Conservation (phyloP, 495 filamentous ascomycete species). For the Aspergillus sparsus region DNA sequence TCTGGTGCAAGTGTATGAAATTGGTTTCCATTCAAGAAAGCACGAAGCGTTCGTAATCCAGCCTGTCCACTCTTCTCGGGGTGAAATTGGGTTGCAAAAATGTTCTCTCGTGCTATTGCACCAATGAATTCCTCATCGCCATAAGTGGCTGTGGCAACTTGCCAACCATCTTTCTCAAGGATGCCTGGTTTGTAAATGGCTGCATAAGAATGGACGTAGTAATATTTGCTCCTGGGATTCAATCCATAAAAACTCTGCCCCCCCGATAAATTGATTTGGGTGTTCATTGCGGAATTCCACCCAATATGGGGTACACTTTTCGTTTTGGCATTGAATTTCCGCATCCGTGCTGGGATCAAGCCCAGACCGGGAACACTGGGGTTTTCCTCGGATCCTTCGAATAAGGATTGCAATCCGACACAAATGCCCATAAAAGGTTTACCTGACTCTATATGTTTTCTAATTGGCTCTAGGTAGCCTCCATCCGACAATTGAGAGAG, state of each 20-base stretch:
- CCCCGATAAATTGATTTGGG: slow-evolving; percentile 45
- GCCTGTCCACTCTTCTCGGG: slow-evolving; percentile 95
- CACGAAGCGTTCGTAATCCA: slow-evolving; percentile 76
- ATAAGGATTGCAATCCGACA: slow-evolving; percentile 89
- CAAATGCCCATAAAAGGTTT: slow-evolving; percentile 99
- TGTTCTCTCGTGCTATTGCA: slow-evolving; percentile 77
- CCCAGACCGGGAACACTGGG: slow-evolving; percentile 68
- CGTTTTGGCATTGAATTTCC: slow-evolving; percentile 69
- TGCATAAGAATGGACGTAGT: slow-evolving; percentile 96
- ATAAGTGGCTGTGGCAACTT: slow-evolving; percentile 82
- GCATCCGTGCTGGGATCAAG: slow-evolving; percentile 67
- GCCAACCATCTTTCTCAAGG: slow-evolving; percentile 79
- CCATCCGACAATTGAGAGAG: slow-evolving; percentile 75
- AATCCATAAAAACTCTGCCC: slow-evolving; percentile 70
- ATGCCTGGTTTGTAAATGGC: slow-evolving; percentile 70
- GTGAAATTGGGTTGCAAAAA: slow-evolving; percentile 95
- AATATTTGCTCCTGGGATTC: slow-evolving; percentile 83
- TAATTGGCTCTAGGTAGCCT: slow-evolving; percentile 79
- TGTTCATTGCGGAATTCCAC: slow-evolving; percentile 83
- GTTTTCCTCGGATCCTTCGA: slow-evolving; percentile 80
- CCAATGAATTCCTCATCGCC: slow-evolving; percentile 90
- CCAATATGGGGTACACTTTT: slow-evolving; percentile 98
- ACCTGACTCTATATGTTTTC: slow-evolving; percentile 74
- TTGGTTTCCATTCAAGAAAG: slow-evolving; percentile 72
- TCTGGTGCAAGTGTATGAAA: slow-evolving; percentile 46